Evolutionary conservation across 139 green algal genomes (phyloP), one percentile per base, ranked within the genome.

Genomic region (Picochlorum sp.): DNA sequence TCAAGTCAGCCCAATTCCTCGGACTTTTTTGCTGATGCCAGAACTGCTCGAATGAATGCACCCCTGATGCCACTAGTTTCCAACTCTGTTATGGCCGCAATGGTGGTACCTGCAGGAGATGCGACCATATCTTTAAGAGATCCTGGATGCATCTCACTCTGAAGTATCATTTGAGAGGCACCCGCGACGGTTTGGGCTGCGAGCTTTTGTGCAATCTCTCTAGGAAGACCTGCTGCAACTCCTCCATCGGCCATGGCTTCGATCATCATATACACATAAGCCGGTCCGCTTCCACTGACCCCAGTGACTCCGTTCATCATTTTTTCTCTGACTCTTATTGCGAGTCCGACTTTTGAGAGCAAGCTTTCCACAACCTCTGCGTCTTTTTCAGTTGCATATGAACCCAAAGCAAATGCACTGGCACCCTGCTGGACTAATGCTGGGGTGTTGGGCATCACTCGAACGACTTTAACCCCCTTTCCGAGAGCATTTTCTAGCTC

Each of bases 381-480:
- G 32, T 96, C 82, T 16, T 78, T 75, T 10, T 70, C 44, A 5
- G 43, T 64, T 33, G 67, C 72, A 36, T 66, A 33, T 29, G 55
- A 56, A 14, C 67, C 67, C 18, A 76, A 36, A 25, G 62, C 61
- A 33, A 67, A 73, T 16, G 64, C 61, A 3, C 57, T 68, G 9
- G 74, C 74, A 36, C 59, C 55, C 35, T 72, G 37, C 14, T 64
- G 56, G 18, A 97, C 85, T n/a, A 97, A 74, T 70, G 89, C 96
- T 18, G 90, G 89, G 1, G 89, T 97, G 81, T 97, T 97, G 28
- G 90, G 90, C 90, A 97, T 97, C 10, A 68, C 61, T 26, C 57
- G 53, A 29, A 60, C 53, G 12, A 74, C 59, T 36, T 59, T 53
- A 8, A 53, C 41, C 52, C 32, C 59, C 14, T 43, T 49, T 1